Percentiles rank a stretch among this genome's conserved stretches.
These are phyloP conservation scores for Stemphylium lycopersici DNA, from an alignment of 2,329 filamentous ascomycete genomes.

Conservation along the genomic window DNA sequence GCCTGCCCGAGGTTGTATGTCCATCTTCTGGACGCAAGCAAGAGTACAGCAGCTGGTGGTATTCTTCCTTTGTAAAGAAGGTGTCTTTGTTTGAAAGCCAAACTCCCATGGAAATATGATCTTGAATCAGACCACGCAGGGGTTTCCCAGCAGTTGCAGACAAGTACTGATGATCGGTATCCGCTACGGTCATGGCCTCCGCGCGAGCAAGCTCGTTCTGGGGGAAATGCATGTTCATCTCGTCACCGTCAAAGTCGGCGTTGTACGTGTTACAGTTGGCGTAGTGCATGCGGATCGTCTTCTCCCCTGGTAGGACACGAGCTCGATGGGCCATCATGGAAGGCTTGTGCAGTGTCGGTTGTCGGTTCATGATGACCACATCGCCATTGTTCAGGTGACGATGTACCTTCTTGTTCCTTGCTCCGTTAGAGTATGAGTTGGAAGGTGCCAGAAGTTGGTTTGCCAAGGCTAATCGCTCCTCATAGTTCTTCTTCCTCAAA, in stretches of 20 bases:
- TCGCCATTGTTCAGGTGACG: conserved; percentile 96
- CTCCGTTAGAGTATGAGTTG: conserved; percentile 73
- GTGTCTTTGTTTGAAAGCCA: conserved; percentile 89
- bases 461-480: conserved; percentile 86
- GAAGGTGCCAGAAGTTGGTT: conserved; percentile 92
- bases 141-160: conserved; percentile 93
- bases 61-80: conserved; percentile 85
- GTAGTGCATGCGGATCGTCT: conserved; percentile 99
- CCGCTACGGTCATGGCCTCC: conserved; percentile 90
- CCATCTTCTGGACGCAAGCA: conserved; percentile 88
- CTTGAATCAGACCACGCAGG: conserved; percentile 93
- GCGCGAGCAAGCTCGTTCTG: conserved; percentile 94
- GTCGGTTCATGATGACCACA: conserved; percentile 97
- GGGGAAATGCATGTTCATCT: conserved; percentile 99
- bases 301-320: conserved; percentile 88
- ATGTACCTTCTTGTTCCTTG: conserved; percentile 93
- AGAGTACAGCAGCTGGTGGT: conserved; percentile 91
- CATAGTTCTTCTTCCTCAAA: conserved; percentile 81
- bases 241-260: conserved; percentile 97
- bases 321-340: conserved; percentile 99
- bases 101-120: conserved; percentile 95
- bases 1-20: conserved; percentile 81
- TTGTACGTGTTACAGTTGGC: conserved; percentile 99
- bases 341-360: conserved; percentile 96
- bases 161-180: conserved; percentile 96